Evolutionary conservation across 306 rosid species (phyloP).

Genomic region (Dryas octopetala): DNA sequence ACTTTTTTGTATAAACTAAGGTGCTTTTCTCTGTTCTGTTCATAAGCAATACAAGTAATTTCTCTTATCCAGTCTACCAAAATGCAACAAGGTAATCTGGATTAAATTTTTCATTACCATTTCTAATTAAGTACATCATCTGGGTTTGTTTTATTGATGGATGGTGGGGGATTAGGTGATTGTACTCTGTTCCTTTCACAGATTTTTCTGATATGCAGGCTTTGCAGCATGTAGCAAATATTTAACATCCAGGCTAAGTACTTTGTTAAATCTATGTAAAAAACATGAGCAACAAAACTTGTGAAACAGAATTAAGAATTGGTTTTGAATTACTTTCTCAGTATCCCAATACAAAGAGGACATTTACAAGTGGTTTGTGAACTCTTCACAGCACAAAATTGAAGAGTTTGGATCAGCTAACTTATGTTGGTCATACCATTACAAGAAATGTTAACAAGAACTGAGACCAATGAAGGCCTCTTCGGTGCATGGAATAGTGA

Average conservation of each 20-base stretch:
- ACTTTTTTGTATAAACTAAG: neutral
- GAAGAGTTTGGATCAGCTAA: neutral
- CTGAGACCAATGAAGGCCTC: slow-evolving; percentile 11
- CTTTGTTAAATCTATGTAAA: neutral
- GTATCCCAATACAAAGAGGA: neutral
- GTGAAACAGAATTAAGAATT: neutral
- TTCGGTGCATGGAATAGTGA: slow-evolving; percentile 32
- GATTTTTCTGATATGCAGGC: neutral
- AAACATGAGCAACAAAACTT: neutral
- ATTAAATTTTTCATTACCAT: neutral
- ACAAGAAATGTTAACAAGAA: slow-evolving; percentile 12
- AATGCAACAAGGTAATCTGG: neutral
- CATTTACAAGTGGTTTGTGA: neutral
- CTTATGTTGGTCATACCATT: neutral
- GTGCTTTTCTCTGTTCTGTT: neutral
- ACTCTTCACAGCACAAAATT: neutral
- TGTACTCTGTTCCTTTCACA: neutral
- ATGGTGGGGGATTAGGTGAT: neutral
- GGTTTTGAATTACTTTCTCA: neutral
- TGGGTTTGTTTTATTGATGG: neutral
- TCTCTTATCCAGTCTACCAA: neutral
- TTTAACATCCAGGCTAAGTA: no score
- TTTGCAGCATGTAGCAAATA: neutral
- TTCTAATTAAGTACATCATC: neutral
- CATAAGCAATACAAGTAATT: neutral